Evolutionary conservation across 768 basidiomycete genomes (phyloP), one percentile per base, ranked within the genome.

Genomic region (Collybiopsis luxurians): DNA sequence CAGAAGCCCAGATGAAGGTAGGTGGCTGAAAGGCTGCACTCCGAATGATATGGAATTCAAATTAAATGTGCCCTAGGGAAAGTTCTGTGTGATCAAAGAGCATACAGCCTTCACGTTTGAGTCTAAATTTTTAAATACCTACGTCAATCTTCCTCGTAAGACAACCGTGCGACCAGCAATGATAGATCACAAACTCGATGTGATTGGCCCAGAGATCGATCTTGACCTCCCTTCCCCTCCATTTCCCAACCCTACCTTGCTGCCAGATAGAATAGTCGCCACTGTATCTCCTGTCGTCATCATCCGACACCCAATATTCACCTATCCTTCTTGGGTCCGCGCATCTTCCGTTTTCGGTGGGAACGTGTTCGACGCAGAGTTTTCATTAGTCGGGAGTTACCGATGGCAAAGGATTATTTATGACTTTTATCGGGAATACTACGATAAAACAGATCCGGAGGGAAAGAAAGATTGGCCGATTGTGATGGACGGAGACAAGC

Each of bases 211-310:
- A 1, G 43, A 19, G 17, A 28, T 26, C 24, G n/a, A n/a, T n/a
- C n/a, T n/a, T n/a, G n/a, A n/a, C n/a, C n/a, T n/a, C n/a, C n/a
- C n/a, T n/a, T n/a, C 17, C 21, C 39, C 45, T 21, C 53, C 53
- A 2, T 17, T 55, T 17, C 53, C 53, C 40, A 55, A 55, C 23
- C 53, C 53, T 55, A 55, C 53, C 45, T 11, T 45, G 12, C 40
- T 55, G 11, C 53, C 53, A 23, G 53, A 55, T 31, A 24, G 53
- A 3, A 17, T 55, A 21, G 9, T 55, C 19, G 43, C 40, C n/a
- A n/a, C 53, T 26, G 11, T 45, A 9, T 45, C 43, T 17, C 53
- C 53, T 13, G 23, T 55, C 10, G 2, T 55, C 43, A 55, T 55
- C 28, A 55, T 55, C 30, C 53, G 53, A 23, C 53, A 55, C 21